Percentiles rank a stretch among this genome's conserved stretches.
Conservation (phyloP, 192 early-diverging fungal species). For the Glomus cerebriforme region DNA sequence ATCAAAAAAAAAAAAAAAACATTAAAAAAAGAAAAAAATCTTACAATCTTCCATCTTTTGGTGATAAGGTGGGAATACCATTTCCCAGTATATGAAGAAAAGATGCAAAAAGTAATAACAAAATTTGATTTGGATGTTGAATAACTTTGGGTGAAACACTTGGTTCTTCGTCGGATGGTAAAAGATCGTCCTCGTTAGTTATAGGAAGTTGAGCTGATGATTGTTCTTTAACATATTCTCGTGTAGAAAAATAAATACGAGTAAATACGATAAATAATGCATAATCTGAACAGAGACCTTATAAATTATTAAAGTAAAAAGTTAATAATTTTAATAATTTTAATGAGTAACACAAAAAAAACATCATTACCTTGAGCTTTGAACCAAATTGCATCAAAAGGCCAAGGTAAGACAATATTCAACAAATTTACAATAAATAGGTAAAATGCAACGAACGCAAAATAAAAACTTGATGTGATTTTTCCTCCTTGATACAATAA, state of each 20-base stretch:
- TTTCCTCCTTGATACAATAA: conserved; percentile 19
- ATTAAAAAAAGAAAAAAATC: no score
- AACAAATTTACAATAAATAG: conserved; percentile 24
- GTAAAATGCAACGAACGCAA: conserved; percentile 2
- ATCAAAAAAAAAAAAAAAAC: neutral
- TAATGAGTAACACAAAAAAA: neutral
- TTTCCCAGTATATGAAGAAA: conserved; percentile 35
- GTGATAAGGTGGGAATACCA: conserved; percentile 2
- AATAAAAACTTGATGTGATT: neutral
- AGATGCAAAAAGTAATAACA: conserved; percentile 27
- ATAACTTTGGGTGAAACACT: conserved; percentile 8
- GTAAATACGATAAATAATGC: conserved; percentile 29
- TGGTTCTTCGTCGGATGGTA: neutral
- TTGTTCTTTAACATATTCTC: conserved; percentile 1
- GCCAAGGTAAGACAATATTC: conserved; percentile 35
- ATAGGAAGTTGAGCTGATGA: conserved; percentile 7
- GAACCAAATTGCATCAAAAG: conserved; percentile 42
- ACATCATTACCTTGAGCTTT: conserved; percentile 36
- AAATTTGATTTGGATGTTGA: neutral
- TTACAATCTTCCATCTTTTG: conserved; percentile 29
- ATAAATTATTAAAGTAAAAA: neutral
- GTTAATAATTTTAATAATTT: neutral
- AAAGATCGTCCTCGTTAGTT: conserved; percentile 11
- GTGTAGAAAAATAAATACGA: conserved; percentile 36
- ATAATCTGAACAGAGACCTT: conserved; percentile 31